These are phyloP conservation scores for Hymenoscyphus occultus DNA, from an alignment of 2,329 filamentous ascomycete species.

Conservation along the genomic window DNA sequence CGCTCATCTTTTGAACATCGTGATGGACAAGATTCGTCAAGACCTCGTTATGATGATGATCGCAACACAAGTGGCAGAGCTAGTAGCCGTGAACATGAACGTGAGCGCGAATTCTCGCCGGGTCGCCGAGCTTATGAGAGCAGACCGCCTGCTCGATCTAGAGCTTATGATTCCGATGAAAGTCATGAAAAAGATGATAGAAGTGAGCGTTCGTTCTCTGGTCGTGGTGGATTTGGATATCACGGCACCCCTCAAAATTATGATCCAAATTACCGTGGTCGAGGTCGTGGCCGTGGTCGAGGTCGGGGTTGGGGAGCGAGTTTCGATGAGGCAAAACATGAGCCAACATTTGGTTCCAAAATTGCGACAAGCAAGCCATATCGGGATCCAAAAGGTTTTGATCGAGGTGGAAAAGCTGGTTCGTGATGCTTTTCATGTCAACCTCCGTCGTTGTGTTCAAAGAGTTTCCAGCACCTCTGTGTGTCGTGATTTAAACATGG, in stretches of 20 bases:
- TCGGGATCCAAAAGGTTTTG: constrained; percentile 29
- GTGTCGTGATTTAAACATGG: not conserved
- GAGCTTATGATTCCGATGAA: constrained; percentile 23
- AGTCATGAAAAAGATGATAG: constrained; percentile 21
- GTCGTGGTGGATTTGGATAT: constrained; percentile 21
- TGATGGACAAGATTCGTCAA: constrained; percentile 22
- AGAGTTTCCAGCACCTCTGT: not conserved
- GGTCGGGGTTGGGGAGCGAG: constrained; percentile 22
- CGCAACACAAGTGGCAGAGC: constrained; percentile 21
- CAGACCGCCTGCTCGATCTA: constrained; percentile 24
- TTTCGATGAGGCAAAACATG: constrained; percentile 20
- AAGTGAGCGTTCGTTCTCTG: constrained; percentile 20
- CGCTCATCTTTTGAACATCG: constrained; percentile 24
- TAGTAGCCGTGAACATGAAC: constrained; percentile 29
- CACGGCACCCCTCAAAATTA: constrained; percentile 26
- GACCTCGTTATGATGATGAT: constrained; percentile 22
- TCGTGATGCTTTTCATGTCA: constrained; percentile 25
- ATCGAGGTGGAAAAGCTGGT: constrained; percentile 36
- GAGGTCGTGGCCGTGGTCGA: constrained; percentile 31
- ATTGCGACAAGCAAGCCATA: constrained; percentile 30
- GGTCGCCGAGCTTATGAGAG: constrained; percentile 25
- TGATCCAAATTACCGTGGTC: constrained; percentile 34
- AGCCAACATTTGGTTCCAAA: constrained; percentile 23
- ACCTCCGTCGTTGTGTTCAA: not conserved
- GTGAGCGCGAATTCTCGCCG: constrained; percentile 32